Evolutionary conservation across 495 filamentous ascomycete genomes (phyloP).

Genomic region (Penicillium cinerascens): DNA sequence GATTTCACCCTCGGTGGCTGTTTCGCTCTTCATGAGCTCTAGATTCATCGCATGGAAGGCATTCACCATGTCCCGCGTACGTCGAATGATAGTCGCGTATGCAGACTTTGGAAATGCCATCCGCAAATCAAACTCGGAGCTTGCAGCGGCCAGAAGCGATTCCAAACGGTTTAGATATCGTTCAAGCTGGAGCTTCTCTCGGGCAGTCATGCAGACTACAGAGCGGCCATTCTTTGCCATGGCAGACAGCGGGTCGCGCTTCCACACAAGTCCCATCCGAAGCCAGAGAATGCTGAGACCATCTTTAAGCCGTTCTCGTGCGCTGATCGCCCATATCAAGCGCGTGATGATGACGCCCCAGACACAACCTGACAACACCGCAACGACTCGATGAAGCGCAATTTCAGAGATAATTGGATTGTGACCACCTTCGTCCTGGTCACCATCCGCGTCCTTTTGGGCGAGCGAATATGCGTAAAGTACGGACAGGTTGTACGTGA

Average conservation of each 20-base stretch:
- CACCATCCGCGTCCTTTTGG: conserved; percentile 64
- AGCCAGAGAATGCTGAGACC: conserved; percentile 84
- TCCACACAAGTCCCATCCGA: conserved; percentile 94
- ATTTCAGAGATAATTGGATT: conserved; percentile 84
- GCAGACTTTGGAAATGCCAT: conserved; percentile 73
- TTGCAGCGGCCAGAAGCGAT: conserved; percentile 66
- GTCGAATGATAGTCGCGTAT: conserved; percentile 68
- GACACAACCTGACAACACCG: conserved; percentile 80
- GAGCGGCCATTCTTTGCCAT: conserved; percentile 53
- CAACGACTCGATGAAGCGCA: conserved; percentile 81
- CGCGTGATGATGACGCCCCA: conserved; percentile 93
- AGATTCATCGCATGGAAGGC: conserved; percentile 94
- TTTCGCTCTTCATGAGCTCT: conserved; percentile 76
- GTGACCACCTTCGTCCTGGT: conserved; percentile 78
- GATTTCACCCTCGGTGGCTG: conserved; percentile 73
- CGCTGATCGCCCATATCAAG: conserved; percentile 89
- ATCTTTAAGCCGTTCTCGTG: conserved; percentile 78
- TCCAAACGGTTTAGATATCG: conserved; percentile 64
- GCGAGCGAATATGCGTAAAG: conserved; percentile 91
- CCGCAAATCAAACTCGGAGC: conserved; percentile 76
- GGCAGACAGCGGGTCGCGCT: conserved; percentile 80
- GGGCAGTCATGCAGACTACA: conserved; percentile 70
- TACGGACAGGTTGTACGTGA: conserved; percentile 96
- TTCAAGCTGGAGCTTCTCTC: conserved; percentile 72
- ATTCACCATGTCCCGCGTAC: conserved; percentile 80